Percentiles rank a stretch among this genome's conserved stretches.
Conservation (phyloP, 305 asterid species). For the Solanum hybrid region DNA sequence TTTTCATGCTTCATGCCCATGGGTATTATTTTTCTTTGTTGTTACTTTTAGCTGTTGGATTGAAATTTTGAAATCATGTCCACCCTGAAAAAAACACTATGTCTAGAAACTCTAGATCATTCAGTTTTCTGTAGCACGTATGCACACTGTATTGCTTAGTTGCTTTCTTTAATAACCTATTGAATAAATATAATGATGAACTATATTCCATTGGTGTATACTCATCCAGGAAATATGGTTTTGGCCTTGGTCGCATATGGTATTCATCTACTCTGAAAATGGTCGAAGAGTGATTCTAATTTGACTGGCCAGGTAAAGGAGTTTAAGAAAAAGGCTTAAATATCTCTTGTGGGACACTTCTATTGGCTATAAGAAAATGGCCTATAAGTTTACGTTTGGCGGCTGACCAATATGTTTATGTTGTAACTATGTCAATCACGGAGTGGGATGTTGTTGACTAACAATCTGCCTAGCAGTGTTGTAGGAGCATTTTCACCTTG, state of each 20-base stretch:
- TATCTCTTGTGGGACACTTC: background rate
- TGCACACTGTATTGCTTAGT: background rate
- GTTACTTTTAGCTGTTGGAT: background rate
- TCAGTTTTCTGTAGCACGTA: background rate
- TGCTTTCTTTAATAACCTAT: background rate
- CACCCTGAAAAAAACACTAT: background rate
- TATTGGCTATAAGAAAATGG: background rate
- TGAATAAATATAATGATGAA: background rate
- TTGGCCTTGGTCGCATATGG: constrained; percentile 61
- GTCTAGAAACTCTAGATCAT: background rate
- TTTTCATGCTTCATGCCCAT: background rate
- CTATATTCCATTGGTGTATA: constrained; percentile 24
- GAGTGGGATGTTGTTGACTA: constrained; percentile 38
- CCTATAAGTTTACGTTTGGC: background rate
- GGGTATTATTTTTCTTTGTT: background rate
- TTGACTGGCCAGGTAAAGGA: constrained; percentile 25
- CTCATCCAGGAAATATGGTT: constrained; percentile 45
- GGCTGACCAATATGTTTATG: constrained; percentile 2
- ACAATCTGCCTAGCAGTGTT: constrained; percentile 20
- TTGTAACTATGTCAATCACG: constrained; percentile 38
- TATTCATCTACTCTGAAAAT: constrained; percentile 53
- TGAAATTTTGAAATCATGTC: background rate
- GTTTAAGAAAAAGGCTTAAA: background rate
- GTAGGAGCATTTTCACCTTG: constrained; percentile 22
- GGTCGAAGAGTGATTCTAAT: constrained; percentile 24